These are phyloP conservation scores for Ceratocystis albifundus DNA, from an alignment of 2,329 filamentous ascomycete genomes.

Conservation along the genomic window DNA sequence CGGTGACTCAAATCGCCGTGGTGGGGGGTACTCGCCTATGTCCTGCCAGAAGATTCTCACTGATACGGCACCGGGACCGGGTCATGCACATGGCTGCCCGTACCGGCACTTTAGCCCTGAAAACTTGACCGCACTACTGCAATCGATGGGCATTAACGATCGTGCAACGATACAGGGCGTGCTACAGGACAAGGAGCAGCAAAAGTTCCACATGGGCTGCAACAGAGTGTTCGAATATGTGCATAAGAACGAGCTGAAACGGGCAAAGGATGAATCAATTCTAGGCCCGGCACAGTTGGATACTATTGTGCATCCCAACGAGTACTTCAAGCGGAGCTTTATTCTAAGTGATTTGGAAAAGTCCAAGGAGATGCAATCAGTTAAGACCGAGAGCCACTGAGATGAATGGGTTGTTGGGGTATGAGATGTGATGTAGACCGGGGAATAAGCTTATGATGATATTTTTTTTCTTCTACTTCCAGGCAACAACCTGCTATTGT, in stretches of 20 bases:
- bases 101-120: slow-evolving; percentile 87
- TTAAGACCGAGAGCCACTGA: slow-evolving; percentile 17
- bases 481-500: too few relatives aligned
- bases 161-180: slow-evolving; percentile 66
- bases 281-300: slow-evolving; percentile 69
- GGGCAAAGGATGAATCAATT: slow-evolving; percentile 60
- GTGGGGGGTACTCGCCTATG: slow-evolving; percentile 78
- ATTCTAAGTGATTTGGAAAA: slow-evolving; percentile 66
- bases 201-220: slow-evolving; percentile 88
- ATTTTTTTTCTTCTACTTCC: too few relatives aligned
- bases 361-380: slow-evolving; percentile 4
- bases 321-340: slow-evolving; percentile 94
- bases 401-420: neutral
- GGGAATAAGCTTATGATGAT: neutral
- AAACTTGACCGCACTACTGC: slow-evolving; percentile 66
- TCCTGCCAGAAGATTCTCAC: slow-evolving; percentile 92
- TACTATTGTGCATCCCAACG: slow-evolving; percentile 94
- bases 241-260: slow-evolving; percentile 67
- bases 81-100: slow-evolving; percentile 90
- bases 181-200: slow-evolving; percentile 76
- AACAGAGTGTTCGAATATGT: slow-evolving; percentile 89
- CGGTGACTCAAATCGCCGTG: slow-evolving; percentile 75
- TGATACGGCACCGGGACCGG: slow-evolving; percentile 73
- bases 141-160: slow-evolving; percentile 69
- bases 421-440: neutral